phyloP scores from a whole-genome alignment of 2,329 filamentous ascomycete species.

The Penicillium sp. region DNA sequence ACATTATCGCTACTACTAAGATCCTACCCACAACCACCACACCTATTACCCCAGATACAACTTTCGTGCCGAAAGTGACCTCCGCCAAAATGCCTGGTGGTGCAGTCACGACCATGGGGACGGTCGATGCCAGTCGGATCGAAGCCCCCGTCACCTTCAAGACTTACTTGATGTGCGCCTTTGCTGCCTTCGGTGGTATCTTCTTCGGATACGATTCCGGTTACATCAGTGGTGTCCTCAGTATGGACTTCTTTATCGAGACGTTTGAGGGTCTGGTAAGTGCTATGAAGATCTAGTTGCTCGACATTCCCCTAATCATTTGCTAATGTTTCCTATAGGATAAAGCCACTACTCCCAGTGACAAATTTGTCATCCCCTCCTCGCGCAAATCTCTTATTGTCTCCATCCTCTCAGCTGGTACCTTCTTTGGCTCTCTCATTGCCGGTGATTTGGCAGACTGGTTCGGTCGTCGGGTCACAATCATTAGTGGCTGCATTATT shows the following conservation, averaged over 20 bases:
- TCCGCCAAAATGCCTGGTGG: slow-evolving; percentile 30
- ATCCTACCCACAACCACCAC: not conserved
- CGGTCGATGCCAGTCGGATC: slow-evolving; percentile 58
- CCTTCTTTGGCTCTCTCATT: slow-evolving; percentile 78
- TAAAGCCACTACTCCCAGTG: slow-evolving; percentile 32
- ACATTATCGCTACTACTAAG: not conserved
- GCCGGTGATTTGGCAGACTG: slow-evolving; percentile 77
- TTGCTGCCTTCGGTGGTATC: slow-evolving; percentile 64
- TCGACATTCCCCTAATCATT: not conserved
- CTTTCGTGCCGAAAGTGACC: not conserved
- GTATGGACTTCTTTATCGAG: slow-evolving; percentile 54
- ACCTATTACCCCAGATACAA: not conserved
- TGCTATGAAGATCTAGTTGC: not conserved
- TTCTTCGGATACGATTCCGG: slow-evolving; percentile 65
- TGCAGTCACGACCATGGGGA: slow-evolving; percentile 33
- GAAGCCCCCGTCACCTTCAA: slow-evolving; percentile 63
- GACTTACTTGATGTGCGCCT: slow-evolving; percentile 65
- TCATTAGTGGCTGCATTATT: slow-evolving; percentile 71
- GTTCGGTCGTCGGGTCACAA: slow-evolving; percentile 67
- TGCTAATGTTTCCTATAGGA: slow-evolving; percentile 20
- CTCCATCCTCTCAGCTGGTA: slow-evolving; percentile 76
- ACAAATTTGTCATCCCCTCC: slow-evolving; percentile 50
- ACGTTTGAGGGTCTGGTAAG: slow-evolving; percentile 41
- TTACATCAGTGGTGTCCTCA: slow-evolving; percentile 59
- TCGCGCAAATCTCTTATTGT: slow-evolving; percentile 66